Base-by-base conservation (phyloP, 2,329 filamentous ascomycete species). In the Pyricularia pennisetigena region DNA sequence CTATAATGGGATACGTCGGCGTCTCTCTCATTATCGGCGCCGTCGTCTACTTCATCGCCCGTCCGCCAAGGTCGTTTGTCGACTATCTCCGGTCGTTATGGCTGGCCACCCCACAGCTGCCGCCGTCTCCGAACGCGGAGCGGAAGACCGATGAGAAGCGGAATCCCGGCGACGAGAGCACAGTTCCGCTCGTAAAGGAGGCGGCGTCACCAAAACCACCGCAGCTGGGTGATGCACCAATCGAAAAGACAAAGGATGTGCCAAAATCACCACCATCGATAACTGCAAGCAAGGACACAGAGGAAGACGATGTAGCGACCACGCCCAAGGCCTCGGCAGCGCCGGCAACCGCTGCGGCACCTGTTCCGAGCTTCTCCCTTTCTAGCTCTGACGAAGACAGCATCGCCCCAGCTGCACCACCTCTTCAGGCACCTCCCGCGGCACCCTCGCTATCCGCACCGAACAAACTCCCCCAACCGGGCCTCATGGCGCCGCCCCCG, bases 21-120 rank as follows among this genome's bases (percentile, higher is more conserved):
- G 77, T 89, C 71, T 87, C 87, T n/a, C 79, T 90, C 71, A 80
- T 90, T 73, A 75, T 90, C 71, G 87, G 83, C 62, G 87, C 87
- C 0, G 78, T 89, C 68, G 81, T 88, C 64, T 85, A 83, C 73
- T 76, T 89, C 71, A 78, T 83, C 72, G 80, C 88, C 70, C 82
- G 82, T 59, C 83, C 66, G 68, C 64, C 83, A 68, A 84, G 82
- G 66, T 77, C 81, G 64, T 82, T 85, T 77, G 76, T 86, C 65
- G 79, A 79, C 71, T 76, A 75, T 12, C 76, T 82, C 57, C 72
- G 81, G 69, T 71, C 70, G 67, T 71, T 69, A 26, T 72, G 72
- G 64, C 70, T 71, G 16, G 68, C 59, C 35, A 68, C 67, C 32
- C 67, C 70, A 20, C 28, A 28, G 30, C 24, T 49, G 57, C 62